Base-by-base conservation (phyloP, 2,329 filamentous ascomycete genomes). In the Eutypella sp. region DNA sequence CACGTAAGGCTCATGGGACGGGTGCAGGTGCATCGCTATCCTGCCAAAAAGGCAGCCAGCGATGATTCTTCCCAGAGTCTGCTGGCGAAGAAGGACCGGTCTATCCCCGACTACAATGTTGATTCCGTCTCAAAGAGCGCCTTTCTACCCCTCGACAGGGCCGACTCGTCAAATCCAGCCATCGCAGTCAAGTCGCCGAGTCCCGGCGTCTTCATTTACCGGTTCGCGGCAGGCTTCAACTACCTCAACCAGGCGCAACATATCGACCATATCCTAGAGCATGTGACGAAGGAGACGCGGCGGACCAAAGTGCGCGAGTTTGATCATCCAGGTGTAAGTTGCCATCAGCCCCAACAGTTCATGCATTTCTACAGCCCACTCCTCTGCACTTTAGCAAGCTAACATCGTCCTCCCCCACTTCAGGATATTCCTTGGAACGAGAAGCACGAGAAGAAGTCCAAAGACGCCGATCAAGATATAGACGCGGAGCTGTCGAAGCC, bases 391-490 rank as follows among this genome's bases (percentile, higher is more conserved):
- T 29, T 29, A 29, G 13, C 25, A 8, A 29, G 13, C 25, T 8
- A 29, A 29, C 25, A 38, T 5, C n/a, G 15, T 4, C 23, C 6
- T 5, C 16, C 10, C 22, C 15, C 42, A 64, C 57, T 23, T 3
- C 23, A 48, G 46, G 65, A 81, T 50, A 71, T 76, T 1, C 72
- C 77, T 0, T 82, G 78, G 79, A 79, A 78, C 53, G 75, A 81
- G 49, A 66, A 71, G 70, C 64, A 49, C 65, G 60, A 3, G 60
- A 68, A 44, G 64, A 20, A 39, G 18, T 22, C 67, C 47, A 54
- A 57, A 27, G 24, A 38, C 40, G 3, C 29, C 8, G 46, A 49
- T 10, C 57, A 58, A 18, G 51, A 61, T 41, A 58, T 59, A n/a
- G 65, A 69, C 43, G 55, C 57, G 31, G 48, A 51, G 16, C 57